Evolutionary conservation across 495 filamentous ascomycete species (phyloP), one percentile per base, ranked within the genome.

Genomic region (Collariella sp.): DNA sequence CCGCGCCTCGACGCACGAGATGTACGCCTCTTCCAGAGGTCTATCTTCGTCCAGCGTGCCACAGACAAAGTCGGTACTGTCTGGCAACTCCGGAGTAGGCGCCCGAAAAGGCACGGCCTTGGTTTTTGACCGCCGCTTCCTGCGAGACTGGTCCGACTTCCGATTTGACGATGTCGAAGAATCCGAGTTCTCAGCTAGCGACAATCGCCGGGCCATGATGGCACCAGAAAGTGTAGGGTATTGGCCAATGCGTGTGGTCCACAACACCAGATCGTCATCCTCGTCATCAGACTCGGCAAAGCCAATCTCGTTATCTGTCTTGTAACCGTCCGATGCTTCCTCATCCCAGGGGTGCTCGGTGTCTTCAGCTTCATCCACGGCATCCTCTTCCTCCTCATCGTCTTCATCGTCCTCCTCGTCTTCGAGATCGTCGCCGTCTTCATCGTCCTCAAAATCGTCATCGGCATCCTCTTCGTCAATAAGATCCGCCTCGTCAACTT

Each of bases 21-120:
- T 80, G 66, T 96, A 98, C 2, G 88, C 91, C 55, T 87, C 86
- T 66, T 98, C 93, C 36, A 97, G 69, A n/a, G 88, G 86, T 46
- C 88, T 84, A 65, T 98, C 93, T 66, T 98, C 93, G 62, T 97
- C 93, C 16, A 98, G 74, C 13, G 93, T 98, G 46, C 93, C 93
- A 64, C 93, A 96, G 22, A 98, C 93, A 63, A 98, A 98, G 67
- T 97, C 94, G 36, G 90, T 96, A 69, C 89, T 95, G 69, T 98
- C 93, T 10, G 93, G 93, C 7, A 97, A 72, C 54, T 95, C 88
- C 11, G 89, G 88, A 1, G 87, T 89, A 13, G 77, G 77, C 42
- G 86, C 78, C 31, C 84, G 86, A 63, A 88, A 84, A 54, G 78
- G 45, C 0, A 62, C 22, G 12, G 59, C 78, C 42, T 80, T 72